These are phyloP conservation scores for Prillingera fragicola DNA, from an alignment of 1,284 basidiomycete species.

Conservation along the genomic window DNA sequence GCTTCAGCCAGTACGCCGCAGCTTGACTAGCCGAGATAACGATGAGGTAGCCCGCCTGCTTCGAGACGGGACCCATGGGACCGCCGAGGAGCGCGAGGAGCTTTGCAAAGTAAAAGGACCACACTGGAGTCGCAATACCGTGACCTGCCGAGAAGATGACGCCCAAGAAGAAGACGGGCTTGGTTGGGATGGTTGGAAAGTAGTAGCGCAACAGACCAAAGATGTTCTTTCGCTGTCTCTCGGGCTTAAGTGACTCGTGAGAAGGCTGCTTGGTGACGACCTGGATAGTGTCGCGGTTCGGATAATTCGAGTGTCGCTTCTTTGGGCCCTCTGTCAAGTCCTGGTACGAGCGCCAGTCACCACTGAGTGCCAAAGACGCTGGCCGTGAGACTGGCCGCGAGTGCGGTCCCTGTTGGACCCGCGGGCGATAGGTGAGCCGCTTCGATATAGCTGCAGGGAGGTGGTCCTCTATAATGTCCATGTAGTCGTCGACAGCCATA, in stretches of 20 bases:
- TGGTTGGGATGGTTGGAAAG: slow-evolving; percentile 70
- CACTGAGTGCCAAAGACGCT: too few relatives aligned
- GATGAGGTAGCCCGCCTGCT: slow-evolving; percentile 52
- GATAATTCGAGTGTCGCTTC: too few relatives aligned
- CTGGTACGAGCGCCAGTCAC: too few relatives aligned
- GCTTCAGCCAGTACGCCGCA: slow-evolving; percentile 64
- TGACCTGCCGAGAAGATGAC: slow-evolving; percentile 61
- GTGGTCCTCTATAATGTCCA: too few relatives aligned
- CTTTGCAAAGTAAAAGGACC: slow-evolving; percentile 80
- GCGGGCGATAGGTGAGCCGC: too few relatives aligned
- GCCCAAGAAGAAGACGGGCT: slow-evolving; percentile 64
- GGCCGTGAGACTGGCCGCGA: too few relatives aligned
- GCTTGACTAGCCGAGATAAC: slow-evolving; percentile 71
- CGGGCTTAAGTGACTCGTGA: neutral
- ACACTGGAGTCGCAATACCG: slow-evolving; percentile 81
- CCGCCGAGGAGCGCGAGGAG: slow-evolving; percentile 77
- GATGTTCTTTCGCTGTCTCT: too few relatives aligned
- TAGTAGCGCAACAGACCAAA: slow-evolving; percentile 56
- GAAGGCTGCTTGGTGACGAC: slow-evolving; percentile 8
- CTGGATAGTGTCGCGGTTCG: too few relatives aligned
- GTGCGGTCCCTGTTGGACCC: too few relatives aligned
- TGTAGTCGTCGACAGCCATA: too few relatives aligned
- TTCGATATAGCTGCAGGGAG: too few relatives aligned
- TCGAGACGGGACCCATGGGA: slow-evolving; percentile 58
- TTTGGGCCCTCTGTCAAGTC: too few relatives aligned